These are phyloP conservation scores for Umbelopsis ramanniana DNA, from an alignment of 192 early-diverging fungal species.

Conservation along the genomic window DNA sequence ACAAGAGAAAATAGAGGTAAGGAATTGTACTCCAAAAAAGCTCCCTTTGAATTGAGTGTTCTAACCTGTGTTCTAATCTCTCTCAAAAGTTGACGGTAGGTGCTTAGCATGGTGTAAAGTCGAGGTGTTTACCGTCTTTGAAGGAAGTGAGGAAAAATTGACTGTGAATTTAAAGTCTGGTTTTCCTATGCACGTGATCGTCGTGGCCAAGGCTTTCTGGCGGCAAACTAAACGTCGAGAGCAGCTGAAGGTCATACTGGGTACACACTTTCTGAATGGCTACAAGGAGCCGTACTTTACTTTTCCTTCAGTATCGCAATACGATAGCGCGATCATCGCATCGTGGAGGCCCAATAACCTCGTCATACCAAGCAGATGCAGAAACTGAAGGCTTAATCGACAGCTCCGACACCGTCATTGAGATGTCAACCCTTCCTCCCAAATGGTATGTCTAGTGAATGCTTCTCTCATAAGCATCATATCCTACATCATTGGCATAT, in stretches of 20 bases:
- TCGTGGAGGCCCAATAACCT: conserved; percentile 46
- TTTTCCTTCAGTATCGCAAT: conserved; percentile 94
- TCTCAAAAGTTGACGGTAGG: conserved; percentile 38
- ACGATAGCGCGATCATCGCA: conserved; percentile 71
- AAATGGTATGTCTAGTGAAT: conserved; percentile 67
- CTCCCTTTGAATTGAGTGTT: not conserved
- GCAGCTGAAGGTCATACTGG: not conserved
- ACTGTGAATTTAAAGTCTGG: no score
- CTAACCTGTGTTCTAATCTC: conserved; percentile 37
- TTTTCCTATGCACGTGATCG: no score
- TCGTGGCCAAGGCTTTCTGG: no score
- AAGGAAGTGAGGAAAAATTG: no score
- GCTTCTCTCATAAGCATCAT: no score
- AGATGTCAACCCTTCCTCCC: conserved; percentile 87
- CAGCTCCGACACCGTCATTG: conserved; percentile 82
- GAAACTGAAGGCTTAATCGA: conserved; percentile 66
- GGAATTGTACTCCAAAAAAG: not conserved
- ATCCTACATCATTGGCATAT: not conserved
- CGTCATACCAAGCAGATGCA: conserved; percentile 32
- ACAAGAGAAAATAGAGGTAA: not conserved
- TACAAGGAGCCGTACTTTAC: conserved; percentile 85
- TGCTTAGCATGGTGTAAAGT: not conserved
- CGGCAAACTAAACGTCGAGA: not conserved
- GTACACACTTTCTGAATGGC: conserved; percentile 60
- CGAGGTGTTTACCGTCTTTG: not conserved